Evolutionary conservation across 2,329 filamentous ascomycete species (phyloP), one percentile per base, ranked within the genome.

Genomic region (Dothiorella sarmentorum): DNA sequence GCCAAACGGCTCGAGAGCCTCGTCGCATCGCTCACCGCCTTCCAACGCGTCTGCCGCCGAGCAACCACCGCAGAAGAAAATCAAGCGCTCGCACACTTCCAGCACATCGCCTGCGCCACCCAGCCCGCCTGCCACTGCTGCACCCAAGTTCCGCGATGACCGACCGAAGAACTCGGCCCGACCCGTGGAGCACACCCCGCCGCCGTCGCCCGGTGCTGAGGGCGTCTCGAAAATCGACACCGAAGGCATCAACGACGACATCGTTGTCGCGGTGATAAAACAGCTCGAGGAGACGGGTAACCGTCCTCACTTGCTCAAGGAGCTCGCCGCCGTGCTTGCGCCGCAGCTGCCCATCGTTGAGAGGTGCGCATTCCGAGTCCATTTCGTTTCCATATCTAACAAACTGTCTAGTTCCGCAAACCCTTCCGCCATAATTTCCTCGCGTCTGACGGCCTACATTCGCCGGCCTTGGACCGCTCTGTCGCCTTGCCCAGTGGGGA

Each of bases 381-480:
- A 38, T 52, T 29, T 11, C 43, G 20, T 2, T 17, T 40, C 29
- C 27, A 18, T 15, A 40, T 22, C 52, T 56, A 18, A 56, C 24
- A 3, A 22, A 10, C 2, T n/a, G 49, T 64, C 58, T 71, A 97
- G 94, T 76, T 97, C 94, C 64, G 91, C 93, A 55, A 97, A 97
- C 71, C 93, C 92, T 58, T 91, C 90, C 69, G 93, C 94, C 60
- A 91, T 99, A 67, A 92, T 99, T 66, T 96, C 92, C 2, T 97
- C 94, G 43, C 88, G 94, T 67, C 81, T 99, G 53, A 88, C 91
- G 38, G 85, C 89, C 31, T 99, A 95, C 75, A 82, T 97, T 69
- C 95, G 96, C 78, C 90, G 94, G 65, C 77, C 89, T 57, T 89
- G 84, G 92, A 89, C 85, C 26, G 85, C 88, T 7, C 77, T 87